Evolutionary conservation across 148 eudicot genomes (phyloP), one percentile per base, ranked within the genome.

Genomic region (Agrostemma githago): DNA sequence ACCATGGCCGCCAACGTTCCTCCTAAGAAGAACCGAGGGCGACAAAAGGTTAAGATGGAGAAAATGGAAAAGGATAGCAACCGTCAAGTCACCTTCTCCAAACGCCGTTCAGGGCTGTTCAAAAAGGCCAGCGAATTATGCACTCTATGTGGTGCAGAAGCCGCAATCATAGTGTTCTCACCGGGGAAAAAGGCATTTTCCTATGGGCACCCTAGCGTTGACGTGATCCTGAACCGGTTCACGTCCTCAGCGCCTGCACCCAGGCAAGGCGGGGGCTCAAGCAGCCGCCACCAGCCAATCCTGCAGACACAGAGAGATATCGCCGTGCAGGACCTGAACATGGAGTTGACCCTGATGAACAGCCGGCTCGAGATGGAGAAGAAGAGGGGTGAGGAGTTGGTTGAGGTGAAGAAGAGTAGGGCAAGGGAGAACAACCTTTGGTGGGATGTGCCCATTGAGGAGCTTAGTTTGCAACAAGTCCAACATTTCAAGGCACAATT

Each of bases 381-480:
- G 72, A 79, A 82, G 70, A 76, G 79, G 15, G 74, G 82, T 0
- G 85, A 86, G 64, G 71, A 61, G 51, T 75, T 88, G 5, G 76
- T 12, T 38, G 57, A 64, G 7, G 64, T 83, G 44, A 71, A 81
- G 56, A 81, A 77, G 72, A 76, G 66, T 4, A 63, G 77, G 9
- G 70, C 16, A 1, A 11, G 14, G 14, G 66, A 14, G 66, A 43
- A 3, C 60, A 78, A 5, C 41, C 16, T 54, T 39, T 86, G 86
- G 91, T 84, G 88, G 88, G 85, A 86, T 51, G 66, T 62, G 6
- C 80, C 86, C 0, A 61, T 84, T n/a, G 81, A 74, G 2, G 72
- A 76, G 3, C 77, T 84, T 4, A 75, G 48, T 6, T 6, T 79
- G 8, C 46, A 72, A 3, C 76, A 86, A n/a, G 81, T 86, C 19